Evolutionary conservation across 345 rosid genomes (phyloP), one percentile per base, ranked within the genome.

Genomic region (Populus ilicifolia): DNA sequence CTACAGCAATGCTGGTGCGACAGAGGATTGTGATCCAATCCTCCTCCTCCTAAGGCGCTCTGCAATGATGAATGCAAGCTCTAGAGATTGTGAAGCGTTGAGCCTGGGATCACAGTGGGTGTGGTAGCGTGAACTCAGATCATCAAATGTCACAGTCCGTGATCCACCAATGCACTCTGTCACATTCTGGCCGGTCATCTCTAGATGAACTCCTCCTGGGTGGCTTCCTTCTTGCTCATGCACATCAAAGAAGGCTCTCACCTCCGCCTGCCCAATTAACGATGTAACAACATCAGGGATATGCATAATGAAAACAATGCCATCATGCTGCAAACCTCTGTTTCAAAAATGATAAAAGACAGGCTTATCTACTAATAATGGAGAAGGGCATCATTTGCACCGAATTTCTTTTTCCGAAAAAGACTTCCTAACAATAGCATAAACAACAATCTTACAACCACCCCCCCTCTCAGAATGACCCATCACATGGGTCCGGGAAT

Each of bases 101-200:
- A 80, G 83, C 73, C 83, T 80, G 33, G 83, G 83, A 68, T 80
- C 83, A 6, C 83, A 80, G 38, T 80, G 83, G 16, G 83, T 80
- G 48, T 80, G 83, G 74, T 80, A 80, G 46, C 79, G 83, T 9
- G 79, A 80, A 33, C 79, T 56, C 80, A 80, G 67, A 77, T 80
- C 83, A 71, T 80, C 83, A 8, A 80, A 80, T 5, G 83, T 80
- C 77, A 80, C 83, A 1, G 83, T 66, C 14, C 73, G 79, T 66
- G 83, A 80, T 61, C 83, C 83, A 29, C 83, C 83, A 13, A 80
- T 76, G 78, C 83, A 80, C 69, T 80, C 83, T 33, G 83, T 80
- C 48, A 80, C 83, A 67, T 80, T 80, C 79, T 80, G 83, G 17
- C 83, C 83, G 1, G 83, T 80, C 83, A 80, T 80, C 77, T 80